These are phyloP conservation scores for Boletus rubescentipes DNA, from an alignment of 768 basidiomycete genomes.

Conservation along the genomic window DNA sequence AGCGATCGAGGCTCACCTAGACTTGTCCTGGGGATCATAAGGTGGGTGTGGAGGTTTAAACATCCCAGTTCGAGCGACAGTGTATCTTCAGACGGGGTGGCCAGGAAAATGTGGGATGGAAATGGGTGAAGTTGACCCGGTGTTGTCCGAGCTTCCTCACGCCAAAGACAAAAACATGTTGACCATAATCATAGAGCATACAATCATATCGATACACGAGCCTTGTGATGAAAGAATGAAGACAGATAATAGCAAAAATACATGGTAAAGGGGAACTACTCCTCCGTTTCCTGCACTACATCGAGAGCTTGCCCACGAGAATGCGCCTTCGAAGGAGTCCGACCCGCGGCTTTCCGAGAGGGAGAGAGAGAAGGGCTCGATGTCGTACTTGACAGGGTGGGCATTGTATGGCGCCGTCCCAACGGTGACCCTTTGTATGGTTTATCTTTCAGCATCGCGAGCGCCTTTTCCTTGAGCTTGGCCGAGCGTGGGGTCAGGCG, in stretches of 20 bases:
- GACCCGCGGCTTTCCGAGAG: background rate
- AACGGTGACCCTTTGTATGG: background rate
- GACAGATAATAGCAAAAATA: background rate
- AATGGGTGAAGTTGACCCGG: background rate
- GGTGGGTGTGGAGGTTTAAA: conserved; percentile 62
- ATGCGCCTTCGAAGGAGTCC: background rate
- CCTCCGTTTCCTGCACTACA: background rate
- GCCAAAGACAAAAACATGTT: background rate
- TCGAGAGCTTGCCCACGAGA: conserved; percentile 1
- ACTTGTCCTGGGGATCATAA: conserved; percentile 71
- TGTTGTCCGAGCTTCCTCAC: background rate
- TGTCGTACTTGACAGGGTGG: background rate
- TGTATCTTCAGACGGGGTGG: too few species aligned
- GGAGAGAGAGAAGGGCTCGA: background rate
- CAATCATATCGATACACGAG: background rate
- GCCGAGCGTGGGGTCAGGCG: background rate
- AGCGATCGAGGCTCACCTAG: conserved; percentile 44
- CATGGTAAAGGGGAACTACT: background rate
- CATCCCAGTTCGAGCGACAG: conserved; percentile 10
- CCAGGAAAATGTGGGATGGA: too few species aligned
- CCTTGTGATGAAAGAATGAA: background rate
- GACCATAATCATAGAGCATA: conserved; percentile 4
- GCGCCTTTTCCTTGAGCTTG: conserved; percentile 1
- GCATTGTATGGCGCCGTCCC: conserved; percentile 20
- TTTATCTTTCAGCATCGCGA: background rate